Evolutionary conservation across 106 monocot species (phyloP).

Genomic region (Allium fistulosum): DNA sequence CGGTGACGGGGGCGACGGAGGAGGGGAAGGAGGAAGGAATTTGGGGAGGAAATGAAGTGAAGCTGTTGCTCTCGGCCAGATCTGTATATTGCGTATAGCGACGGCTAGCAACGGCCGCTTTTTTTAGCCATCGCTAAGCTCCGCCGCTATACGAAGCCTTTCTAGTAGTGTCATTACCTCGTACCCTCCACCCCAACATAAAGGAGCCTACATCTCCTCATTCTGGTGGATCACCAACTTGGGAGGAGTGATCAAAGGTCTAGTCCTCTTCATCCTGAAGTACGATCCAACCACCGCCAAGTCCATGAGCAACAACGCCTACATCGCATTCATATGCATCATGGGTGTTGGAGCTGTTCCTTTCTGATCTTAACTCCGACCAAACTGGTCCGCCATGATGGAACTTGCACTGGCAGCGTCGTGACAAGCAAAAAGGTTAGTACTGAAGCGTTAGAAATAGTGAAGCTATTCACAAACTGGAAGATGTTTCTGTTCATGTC

Average conservation of each 20-base stretch:
- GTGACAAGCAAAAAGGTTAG: slow-evolving; percentile 28
- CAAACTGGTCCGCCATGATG: slow-evolving; percentile 50
- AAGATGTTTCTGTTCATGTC: slow-evolving; percentile 70
- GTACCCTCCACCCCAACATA: slow-evolving; percentile 47
- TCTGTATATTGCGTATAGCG: no score
- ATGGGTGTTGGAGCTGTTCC: slow-evolving; percentile 64
- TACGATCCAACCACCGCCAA: slow-evolving; percentile 42
- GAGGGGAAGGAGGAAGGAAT: no score
- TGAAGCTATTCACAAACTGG: slow-evolving; percentile 64
- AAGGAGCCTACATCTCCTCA: slow-evolving; percentile 71
- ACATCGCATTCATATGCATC: slow-evolving; percentile 85
- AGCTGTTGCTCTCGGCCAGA: no score
- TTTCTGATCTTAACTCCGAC: slow-evolving; percentile 52
- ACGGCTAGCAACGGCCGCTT: no score
- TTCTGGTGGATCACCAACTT: slow-evolving; percentile 90
- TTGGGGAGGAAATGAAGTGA: no score
- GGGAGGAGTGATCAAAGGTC: slow-evolving; percentile 82
- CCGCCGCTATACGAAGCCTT: no score
- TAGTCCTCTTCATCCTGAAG: slow-evolving; percentile 78
- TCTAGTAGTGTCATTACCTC: no score
- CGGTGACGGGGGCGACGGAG: no score
- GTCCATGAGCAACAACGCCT: slow-evolving; percentile 76
- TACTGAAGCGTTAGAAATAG: slow-evolving; percentile 35
- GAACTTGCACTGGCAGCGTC: slow-evolving; percentile 23
- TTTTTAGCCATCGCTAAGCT: no score